Evolutionary conservation across 1,139 yeast genomes (phyloP), one percentile per base, ranked within the genome.

Genomic region (Sugiyamaella novakii): DNA sequence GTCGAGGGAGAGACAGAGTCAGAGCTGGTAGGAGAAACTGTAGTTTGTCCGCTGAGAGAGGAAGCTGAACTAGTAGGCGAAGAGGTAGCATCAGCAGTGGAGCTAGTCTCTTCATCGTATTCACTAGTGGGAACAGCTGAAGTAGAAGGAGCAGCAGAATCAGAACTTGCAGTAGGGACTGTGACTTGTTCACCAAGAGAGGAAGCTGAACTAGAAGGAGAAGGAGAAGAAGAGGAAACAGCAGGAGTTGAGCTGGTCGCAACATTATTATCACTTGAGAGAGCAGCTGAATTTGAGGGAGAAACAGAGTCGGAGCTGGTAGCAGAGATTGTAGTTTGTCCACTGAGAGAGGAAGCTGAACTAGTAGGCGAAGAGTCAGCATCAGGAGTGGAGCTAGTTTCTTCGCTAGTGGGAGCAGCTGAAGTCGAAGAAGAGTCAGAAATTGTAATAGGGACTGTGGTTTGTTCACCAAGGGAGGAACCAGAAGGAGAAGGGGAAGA

Each of bases 71-170:
- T 5, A 11, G 15, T 29, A 15, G 49, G 34, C 4, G 45, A 37
- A 33, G 45, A 25, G 12, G 45, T 15, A 5, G 33, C 8, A 22
- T 5, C 25, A 27, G 43, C 12, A 21, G 35, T 18, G 28, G 27
- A 17, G 22, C 37, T 22, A 22, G 25, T 22, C n/a, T n/a, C n/a
- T n/a, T n/a, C n/a, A n/a, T n/a, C n/a, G n/a, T n/a, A n/a, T n/a
- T n/a, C n/a, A n/a, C n/a, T n/a, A 28, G 40, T 43, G 28, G 35
- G 30, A 34, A 34, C 45, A 25, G 43, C 38, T 12, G 47, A 35
- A 27, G 41, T 43, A 18, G 44, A 30, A 24, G 36, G 33, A 10
- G 30, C 30, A 22, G 25, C 25, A 6, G 25, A 22, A 22, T 22
- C 25, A 6, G 25, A 8, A 8, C 5, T 5, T 21, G 31, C 36